phyloP scores from a whole-genome alignment of 2,329 filamentous ascomycete species.

The Dryadomyces quercus-mongolicae region DNA sequence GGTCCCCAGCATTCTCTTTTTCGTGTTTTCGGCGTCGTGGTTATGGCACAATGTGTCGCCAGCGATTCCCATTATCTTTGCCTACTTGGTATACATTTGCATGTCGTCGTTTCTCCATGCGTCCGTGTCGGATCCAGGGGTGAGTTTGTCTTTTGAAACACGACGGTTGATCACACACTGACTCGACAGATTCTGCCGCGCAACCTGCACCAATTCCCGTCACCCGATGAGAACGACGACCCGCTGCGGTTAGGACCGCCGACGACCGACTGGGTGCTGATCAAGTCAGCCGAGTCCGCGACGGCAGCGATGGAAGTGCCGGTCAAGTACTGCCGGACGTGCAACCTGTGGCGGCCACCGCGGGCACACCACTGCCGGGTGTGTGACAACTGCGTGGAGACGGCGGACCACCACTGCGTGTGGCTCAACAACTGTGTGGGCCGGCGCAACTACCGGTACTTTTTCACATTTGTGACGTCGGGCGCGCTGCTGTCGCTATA shows the following conservation, averaged over 20 bases:
- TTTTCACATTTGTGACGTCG: constrained; percentile 80
- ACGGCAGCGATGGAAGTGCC: constrained; percentile 94
- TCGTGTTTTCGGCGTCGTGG: constrained; percentile 73
- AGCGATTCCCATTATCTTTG: constrained; percentile 79
- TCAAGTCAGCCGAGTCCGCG: constrained; percentile 62
- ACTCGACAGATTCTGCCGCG: constrained; percentile 67
- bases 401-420: constrained; percentile 94
- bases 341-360: constrained; percentile 92
- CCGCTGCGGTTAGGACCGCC: constrained; percentile 71
- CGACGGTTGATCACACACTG: background rate
- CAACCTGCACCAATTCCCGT: constrained; percentile 83
- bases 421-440: constrained; percentile 99
- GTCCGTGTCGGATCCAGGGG: constrained; percentile 82
- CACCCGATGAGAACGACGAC: constrained; percentile 61
- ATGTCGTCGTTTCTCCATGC: constrained; percentile 91
- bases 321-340: constrained; percentile 95
- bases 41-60: constrained; percentile 79
- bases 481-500: constrained; percentile 67
- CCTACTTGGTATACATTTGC: constrained; percentile 82
- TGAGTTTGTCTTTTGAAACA: constrained; percentile 32
- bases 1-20: constrained; percentile 71
- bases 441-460: constrained; percentile 94
- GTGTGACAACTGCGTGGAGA: constrained; percentile 95
- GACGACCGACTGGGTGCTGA: constrained; percentile 87
- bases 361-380: constrained; percentile 92